Percentiles rank a stretch among this genome's conserved stretches.
phyloP scores from a whole-genome alignment of 2,329 filamentous ascomycete species.

The Aspergillus glaucus region DNA sequence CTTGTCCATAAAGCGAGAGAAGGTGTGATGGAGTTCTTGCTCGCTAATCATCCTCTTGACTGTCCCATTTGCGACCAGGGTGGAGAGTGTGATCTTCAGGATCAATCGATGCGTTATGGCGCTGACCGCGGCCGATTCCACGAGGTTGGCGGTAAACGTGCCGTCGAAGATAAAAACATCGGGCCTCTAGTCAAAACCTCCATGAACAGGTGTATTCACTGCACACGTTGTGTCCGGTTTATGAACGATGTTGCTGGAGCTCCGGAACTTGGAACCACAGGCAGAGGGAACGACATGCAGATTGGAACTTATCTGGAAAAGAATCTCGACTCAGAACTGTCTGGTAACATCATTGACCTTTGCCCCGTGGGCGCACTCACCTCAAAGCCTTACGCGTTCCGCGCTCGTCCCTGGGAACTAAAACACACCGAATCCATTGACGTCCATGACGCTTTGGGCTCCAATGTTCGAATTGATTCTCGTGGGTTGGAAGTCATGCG shows the following conservation, averaged over 20 bases:
- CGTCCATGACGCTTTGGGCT: constrained; percentile 85
- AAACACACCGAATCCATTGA: constrained; percentile 95
- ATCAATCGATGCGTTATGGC: constrained; percentile 98
- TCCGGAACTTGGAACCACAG: constrained; percentile 87
- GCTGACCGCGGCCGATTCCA: constrained; percentile 95
- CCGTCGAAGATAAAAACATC: constrained; percentile 99
- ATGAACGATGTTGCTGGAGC: constrained; percentile 96
- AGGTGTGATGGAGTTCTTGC: constrained; percentile 97
- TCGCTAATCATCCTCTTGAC: constrained; percentile 93
- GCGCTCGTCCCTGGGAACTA: constrained; percentile 92
- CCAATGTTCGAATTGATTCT: constrained; percentile 89
- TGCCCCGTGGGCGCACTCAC: constrained; percentile 95
- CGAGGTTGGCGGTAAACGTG: constrained; percentile 91
- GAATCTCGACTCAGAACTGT: constrained; percentile 89
- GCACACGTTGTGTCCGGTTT: constrained; percentile 95
- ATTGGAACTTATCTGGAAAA: constrained; percentile 97
- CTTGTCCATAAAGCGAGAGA: constrained; percentile 96
- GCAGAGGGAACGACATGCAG: constrained; percentile 93
- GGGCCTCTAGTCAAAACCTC: constrained; percentile 97
- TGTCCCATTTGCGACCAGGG: constrained; percentile 98
- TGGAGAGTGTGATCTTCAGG: constrained; percentile 97
- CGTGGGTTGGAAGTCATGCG: constrained; percentile 95
- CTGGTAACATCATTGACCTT: constrained; percentile 94
- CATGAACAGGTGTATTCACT: constrained; percentile 99
- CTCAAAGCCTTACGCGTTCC: constrained; percentile 97